These are phyloP conservation scores for Claviceps pusilla DNA, from an alignment of 2,329 filamentous ascomycete species.

Conservation along the genomic window DNA sequence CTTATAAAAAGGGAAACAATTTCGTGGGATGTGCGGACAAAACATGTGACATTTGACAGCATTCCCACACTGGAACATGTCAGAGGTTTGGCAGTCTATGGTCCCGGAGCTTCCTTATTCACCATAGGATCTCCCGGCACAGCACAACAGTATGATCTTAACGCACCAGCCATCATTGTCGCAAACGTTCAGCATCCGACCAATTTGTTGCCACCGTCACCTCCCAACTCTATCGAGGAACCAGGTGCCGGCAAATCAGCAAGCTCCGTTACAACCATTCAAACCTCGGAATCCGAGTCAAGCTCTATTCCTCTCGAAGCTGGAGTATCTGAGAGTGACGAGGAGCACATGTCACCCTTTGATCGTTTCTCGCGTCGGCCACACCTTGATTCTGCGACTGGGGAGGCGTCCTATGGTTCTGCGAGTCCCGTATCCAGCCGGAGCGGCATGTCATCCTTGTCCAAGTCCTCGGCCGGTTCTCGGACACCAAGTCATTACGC, in stretches of 20 bases:
- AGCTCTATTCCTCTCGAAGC: constrained; percentile 41
- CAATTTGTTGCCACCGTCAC: constrained; percentile 61
- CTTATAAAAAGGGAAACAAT: constrained; percentile 55
- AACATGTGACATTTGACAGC: constrained; percentile 78
- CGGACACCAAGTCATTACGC: constrained; percentile 34
- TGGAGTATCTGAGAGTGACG: constrained; percentile 57
- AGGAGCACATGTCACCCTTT: constrained; percentile 60
- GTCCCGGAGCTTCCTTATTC: constrained; percentile 80
- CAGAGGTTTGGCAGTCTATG: constrained; percentile 72
- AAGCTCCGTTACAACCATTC: constrained; percentile 30
- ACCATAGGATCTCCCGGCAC: constrained; percentile 78
- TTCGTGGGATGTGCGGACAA: constrained; percentile 96
- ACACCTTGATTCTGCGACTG: constrained; percentile 43
- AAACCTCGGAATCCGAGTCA: constrained; percentile 38
- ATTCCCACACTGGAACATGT: constrained; percentile 76
- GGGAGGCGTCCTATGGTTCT: constrained; percentile 42
- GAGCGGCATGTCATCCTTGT: constrained; percentile 45
- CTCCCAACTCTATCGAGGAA: constrained; percentile 67
- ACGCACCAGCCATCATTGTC: constrained; percentile 65
- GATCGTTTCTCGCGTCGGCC: constrained; percentile 61
- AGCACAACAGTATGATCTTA: constrained; percentile 89
- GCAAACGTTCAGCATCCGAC: constrained; percentile 78
- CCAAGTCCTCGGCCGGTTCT: constrained; percentile 39
- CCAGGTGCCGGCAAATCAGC: constrained; percentile 40
- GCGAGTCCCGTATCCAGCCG: constrained; percentile 51